These are phyloP conservation scores for Cryphonectria naterciae DNA, from an alignment of 2,329 filamentous ascomycete genomes.

Conservation along the genomic window DNA sequence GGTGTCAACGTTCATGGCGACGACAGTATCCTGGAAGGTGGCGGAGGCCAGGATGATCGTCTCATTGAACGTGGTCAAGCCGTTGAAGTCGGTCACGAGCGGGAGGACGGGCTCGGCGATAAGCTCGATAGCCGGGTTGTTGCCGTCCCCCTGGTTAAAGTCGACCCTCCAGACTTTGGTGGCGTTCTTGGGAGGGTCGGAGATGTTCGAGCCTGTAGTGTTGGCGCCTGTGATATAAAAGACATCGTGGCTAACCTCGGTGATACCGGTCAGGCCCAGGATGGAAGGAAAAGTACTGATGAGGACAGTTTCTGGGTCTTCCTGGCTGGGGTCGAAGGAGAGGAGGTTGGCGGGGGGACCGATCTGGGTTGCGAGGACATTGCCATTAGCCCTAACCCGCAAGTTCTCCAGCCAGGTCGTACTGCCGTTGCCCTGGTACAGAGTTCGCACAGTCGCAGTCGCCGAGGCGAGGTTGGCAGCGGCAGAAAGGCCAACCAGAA, in stretches of 20 bases:
- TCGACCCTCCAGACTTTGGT: constrained; percentile 17
- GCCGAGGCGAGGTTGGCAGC: constrained; percentile 3
- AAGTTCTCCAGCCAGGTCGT: constrained; percentile 16
- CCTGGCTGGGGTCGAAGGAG: constrained; percentile 9
- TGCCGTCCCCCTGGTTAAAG: constrained; percentile 4
- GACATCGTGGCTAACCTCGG: constrained; percentile 14
- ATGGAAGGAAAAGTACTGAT: constrained; percentile 9
- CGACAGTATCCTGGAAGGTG: constrained; percentile 6
- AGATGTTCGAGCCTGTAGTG: constrained; percentile 5
- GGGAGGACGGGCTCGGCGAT: constrained; percentile 5
- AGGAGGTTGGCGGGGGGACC: constrained; percentile 16
- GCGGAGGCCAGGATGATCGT: constrained; percentile 15
- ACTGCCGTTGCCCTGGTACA: constrained; percentile 15
- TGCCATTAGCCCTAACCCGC: constrained; percentile 11
- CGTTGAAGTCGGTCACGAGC: constrained; percentile 16
- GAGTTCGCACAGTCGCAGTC: neutral
- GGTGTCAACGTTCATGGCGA: constrained; percentile 14
- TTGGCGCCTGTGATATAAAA: constrained; percentile 18
- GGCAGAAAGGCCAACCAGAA: constrained; percentile 3
- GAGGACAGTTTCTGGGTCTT: constrained; percentile 10
- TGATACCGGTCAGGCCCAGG: constrained; percentile 12
- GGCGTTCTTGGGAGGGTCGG: constrained; percentile 3
- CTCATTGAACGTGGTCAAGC: constrained; percentile 16
- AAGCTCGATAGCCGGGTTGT: neutral
- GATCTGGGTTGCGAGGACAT: constrained; percentile 10